These are phyloP conservation scores for Sphaerobolus stellatus DNA, from an alignment of 1,284 basidiomycete species.

Conservation along the genomic window DNA sequence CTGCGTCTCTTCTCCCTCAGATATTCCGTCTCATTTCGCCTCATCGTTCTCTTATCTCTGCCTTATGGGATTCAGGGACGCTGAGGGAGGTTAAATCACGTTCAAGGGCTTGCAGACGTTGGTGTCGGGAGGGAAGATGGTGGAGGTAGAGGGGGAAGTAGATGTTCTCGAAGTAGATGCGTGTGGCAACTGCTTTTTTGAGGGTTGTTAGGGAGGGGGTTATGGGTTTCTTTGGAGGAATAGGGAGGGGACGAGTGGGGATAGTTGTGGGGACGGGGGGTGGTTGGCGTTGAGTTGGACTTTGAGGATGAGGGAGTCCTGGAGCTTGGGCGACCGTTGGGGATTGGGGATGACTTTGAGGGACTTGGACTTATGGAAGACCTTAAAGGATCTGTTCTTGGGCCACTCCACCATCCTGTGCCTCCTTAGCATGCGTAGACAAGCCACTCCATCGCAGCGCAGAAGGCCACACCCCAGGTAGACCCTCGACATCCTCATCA, in stretches of 20 bases:
- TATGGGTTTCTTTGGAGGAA: too few relatives aligned
- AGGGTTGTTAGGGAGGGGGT: conserved; percentile 85
- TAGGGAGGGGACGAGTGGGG: too few relatives aligned
- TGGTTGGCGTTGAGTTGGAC: too few relatives aligned
- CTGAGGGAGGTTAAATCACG: conserved; percentile 77
- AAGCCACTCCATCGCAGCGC: background rate
- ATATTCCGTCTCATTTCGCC: conserved; percentile 85
- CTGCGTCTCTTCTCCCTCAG: conserved; percentile 80
- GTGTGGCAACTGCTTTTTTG: conserved; percentile 88
- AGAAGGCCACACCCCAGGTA: background rate
- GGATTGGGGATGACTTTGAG: too few relatives aligned
- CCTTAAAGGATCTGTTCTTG: too few relatives aligned
- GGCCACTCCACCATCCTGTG: too few relatives aligned
- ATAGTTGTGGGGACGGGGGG: too few relatives aligned
- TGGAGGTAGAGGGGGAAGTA: conserved; percentile 91
- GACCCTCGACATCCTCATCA: too few relatives aligned
- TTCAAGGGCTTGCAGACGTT: conserved; percentile 83
- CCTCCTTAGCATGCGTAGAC: background rate
- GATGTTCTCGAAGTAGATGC: conserved; percentile 95
- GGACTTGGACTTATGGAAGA: too few relatives aligned
- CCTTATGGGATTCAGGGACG: conserved; percentile 69
- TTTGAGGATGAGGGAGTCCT: too few relatives aligned
- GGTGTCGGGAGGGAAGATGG: conserved; percentile 81
- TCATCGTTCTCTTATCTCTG: conserved; percentile 76
- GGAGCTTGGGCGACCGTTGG: too few relatives aligned